Conservation (phyloP, 345 rosid species). For the Dovyalis caffra region DNA sequence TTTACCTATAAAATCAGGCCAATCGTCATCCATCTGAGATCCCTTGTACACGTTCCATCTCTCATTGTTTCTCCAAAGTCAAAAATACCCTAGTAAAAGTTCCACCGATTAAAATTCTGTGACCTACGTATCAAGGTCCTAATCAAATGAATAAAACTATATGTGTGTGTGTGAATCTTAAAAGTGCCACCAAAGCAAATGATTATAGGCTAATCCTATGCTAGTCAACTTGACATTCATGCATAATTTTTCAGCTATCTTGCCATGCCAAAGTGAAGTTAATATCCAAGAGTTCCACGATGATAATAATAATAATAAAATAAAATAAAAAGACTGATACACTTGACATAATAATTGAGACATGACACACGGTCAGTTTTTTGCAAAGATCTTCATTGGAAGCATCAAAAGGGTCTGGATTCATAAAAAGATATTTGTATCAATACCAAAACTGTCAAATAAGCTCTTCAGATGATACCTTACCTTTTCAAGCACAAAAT, state of each 20-base stretch:
- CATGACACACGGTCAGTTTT: no score
- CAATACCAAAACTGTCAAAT: no score
- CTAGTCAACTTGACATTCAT: not conserved
- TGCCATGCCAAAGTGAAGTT: not conserved
- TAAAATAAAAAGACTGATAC: no score
- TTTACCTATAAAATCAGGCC: not conserved
- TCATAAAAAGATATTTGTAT: no score
- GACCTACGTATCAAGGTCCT: not conserved
- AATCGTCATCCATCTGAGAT: not conserved
- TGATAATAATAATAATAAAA: no score
- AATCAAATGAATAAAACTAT: not conserved
- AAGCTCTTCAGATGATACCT: no score
- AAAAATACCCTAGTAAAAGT: not conserved
- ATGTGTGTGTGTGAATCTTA: not conserved
- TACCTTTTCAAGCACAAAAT: no score
- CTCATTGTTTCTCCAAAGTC: not conserved
- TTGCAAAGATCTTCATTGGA: no score
- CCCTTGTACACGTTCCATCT: not conserved
- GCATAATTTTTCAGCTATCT: not conserved
- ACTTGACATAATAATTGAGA: no score
- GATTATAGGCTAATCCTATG: not conserved
- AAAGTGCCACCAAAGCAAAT: not conserved
- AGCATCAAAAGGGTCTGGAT: no score
- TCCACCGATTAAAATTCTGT: not conserved
- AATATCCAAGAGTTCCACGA: no score